Percentiles rank a stretch among this genome's conserved stretches.
Conservation (phyloP, 2,329 filamentous ascomycete genomes). For the Fusarium compactum region DNA sequence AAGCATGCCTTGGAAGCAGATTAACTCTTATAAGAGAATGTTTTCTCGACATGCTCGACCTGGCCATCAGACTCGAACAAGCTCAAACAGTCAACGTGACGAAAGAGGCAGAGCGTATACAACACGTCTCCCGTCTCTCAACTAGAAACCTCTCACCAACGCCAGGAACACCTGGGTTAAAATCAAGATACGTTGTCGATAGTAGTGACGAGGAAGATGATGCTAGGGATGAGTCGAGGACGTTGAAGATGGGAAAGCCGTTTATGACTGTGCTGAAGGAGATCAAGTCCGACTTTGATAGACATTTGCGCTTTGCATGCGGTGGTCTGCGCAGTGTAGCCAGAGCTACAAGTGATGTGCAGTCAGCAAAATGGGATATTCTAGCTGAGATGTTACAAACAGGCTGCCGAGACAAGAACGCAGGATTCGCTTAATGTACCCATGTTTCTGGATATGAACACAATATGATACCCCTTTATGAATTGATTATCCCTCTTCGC, state of each 20-base stretch:
- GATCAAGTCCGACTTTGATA: slow-evolving; percentile 73
- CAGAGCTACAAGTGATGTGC: slow-evolving; percentile 74
- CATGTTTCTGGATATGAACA: slow-evolving; percentile 26
- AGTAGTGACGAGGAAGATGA: slow-evolving; percentile 49
- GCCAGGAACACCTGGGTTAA: slow-evolving; percentile 37
- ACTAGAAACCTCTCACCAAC: slow-evolving; percentile 32
- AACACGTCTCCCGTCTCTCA: slow-evolving; percentile 52
- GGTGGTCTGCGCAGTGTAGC: slow-evolving; percentile 81
- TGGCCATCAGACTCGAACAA: slow-evolving; percentile 77
- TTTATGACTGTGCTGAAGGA: slow-evolving; percentile 66
- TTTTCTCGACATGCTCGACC: slow-evolving; percentile 80
- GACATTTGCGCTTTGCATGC: slow-evolving; percentile 75
- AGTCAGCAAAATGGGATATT: slow-evolving; percentile 78
- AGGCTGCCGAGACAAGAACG: slow-evolving; percentile 46
- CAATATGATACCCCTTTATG: slow-evolving; percentile 45
- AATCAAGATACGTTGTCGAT: slow-evolving; percentile 44
- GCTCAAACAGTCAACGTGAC: slow-evolving; percentile 59
- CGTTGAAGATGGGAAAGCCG: slow-evolving; percentile 49
- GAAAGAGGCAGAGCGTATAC: slow-evolving; percentile 49
- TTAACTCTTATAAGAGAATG: slow-evolving; percentile 78
- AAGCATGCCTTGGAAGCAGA: slow-evolving; percentile 76
- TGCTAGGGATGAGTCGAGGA: slow-evolving; percentile 29
- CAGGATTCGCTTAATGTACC: slow-evolving; percentile 21
- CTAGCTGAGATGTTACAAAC: slow-evolving; percentile 83
- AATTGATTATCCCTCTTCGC: not conserved